Evolutionary conservation across 768 basidiomycete genomes (phyloP), one percentile per base, ranked within the genome.

Genomic region (Trametopsis cervina): DNA sequence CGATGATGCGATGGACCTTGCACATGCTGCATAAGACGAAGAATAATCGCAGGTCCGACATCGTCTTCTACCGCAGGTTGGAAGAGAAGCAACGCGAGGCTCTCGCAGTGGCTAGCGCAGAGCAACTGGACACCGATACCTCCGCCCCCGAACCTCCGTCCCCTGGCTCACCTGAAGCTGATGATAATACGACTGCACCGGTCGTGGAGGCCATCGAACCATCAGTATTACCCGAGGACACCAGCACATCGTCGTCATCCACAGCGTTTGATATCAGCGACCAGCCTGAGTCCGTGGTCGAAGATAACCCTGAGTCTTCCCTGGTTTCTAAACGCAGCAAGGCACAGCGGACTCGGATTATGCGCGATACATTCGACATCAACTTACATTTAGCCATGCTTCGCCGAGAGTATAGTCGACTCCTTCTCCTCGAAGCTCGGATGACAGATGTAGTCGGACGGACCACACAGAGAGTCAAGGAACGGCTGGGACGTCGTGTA

Each of bases 401-500:
- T 23, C 54, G 69, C 49, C 75, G 73, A 17, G 84, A 85, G 53
- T 55, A 81, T 35, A 52, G 57, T 17, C 72, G 78, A 49, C 66
- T 89, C 20, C 61, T 69, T 44, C 55, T 62, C 2, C 70, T 88
- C 44, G 60, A 69, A 29, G 53, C 59, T 2, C 69, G 66, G 25
- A 62, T 80, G 11, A 60, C 62, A 11, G 63, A 65, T n/a, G 64
- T 74, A 2, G 53, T 78, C 5, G 73, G 67, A 4, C 77, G 84
- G 9, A 76, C 69, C 15, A 67, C 69, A 2, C 77, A 82, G 52
- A 76, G 86, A 15, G 48, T 79, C n/a, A 87, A 87, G 64, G 85
- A 89, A 65, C 71, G 77, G 24, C 65, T 89, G n/a, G 85, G 85
- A 7, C 77, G 88, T n/a, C 78, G 88, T 10, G 77, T 89, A 0